Conservation (phyloP, 495 filamentous ascomycete species). For the Aspergillus incahuasiensis region DNA sequence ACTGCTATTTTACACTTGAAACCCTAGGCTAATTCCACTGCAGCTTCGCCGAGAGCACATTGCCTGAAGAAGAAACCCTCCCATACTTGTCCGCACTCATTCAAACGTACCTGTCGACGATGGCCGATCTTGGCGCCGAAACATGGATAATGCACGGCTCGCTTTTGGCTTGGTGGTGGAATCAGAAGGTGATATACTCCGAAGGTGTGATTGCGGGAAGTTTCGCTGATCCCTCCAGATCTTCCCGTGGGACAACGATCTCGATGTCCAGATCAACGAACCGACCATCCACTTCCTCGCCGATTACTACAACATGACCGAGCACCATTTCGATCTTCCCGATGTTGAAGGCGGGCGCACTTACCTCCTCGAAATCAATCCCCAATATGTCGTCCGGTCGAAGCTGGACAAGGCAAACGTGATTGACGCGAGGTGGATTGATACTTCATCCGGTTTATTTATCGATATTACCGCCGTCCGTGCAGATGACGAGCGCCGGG, state of each 20-base stretch:
- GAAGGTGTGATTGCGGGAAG: not conserved
- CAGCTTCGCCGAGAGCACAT: constrained; percentile 45
- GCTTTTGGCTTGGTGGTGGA: constrained; percentile 62
- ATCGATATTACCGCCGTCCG: constrained; percentile 60
- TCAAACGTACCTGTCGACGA: constrained; percentile 52
- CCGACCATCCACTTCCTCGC: constrained; percentile 53
- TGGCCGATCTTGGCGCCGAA: constrained; percentile 51
- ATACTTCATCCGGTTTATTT: constrained; percentile 55
- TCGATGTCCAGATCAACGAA: constrained; percentile 57
- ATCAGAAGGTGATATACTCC: constrained; percentile 39
- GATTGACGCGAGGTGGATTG: constrained; percentile 61
- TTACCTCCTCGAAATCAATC: constrained; percentile 58
- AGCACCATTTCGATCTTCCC: constrained; percentile 49
- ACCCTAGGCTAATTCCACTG: constrained; percentile 18
- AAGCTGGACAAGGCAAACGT: constrained; percentile 47
- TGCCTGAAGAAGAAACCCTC: constrained; percentile 45
- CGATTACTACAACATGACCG: constrained; percentile 59
- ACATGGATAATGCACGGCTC: constrained; percentile 64
- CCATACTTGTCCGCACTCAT: constrained; percentile 47
- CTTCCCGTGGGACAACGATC: constrained; percentile 60
- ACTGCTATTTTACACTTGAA: not conserved
- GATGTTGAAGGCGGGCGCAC: constrained; percentile 38
- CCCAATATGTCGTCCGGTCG: constrained; percentile 47
- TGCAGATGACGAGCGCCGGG: constrained; percentile 34
- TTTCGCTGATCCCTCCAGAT: constrained; percentile 29